These are phyloP conservation scores for Phylloporus arenicola DNA, from an alignment of 768 basidiomycete species.

Conservation along the genomic window DNA sequence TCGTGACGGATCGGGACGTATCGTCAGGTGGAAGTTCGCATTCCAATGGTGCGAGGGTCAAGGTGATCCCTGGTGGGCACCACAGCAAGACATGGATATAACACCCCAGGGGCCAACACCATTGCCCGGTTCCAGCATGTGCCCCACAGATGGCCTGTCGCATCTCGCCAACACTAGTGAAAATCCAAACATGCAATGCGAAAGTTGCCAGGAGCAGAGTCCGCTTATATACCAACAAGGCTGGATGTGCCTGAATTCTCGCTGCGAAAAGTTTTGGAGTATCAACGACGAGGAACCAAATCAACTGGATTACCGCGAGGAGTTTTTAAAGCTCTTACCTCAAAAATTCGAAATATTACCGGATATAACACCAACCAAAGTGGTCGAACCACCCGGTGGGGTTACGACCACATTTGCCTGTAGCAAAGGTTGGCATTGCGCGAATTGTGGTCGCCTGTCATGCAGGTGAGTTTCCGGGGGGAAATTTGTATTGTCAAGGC, in stretches of 20 bases:
- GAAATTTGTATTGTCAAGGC: background rate
- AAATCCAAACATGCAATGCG: constrained; percentile 31
- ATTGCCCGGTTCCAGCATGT: background rate
- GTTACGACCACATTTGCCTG: constrained; percentile 51
- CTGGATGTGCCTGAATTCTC: constrained; percentile 62
- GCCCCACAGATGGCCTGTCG: background rate
- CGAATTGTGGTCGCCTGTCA: constrained; percentile 63
- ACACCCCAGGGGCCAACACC: background rate
- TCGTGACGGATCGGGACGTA: constrained; percentile 41
- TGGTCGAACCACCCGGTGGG: constrained; percentile 23
- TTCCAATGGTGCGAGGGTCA: constrained; percentile 82
- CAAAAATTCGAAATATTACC: constrained; percentile 29
- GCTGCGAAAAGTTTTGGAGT: constrained; percentile 55
- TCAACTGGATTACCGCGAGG: constrained; percentile 42
- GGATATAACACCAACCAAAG: constrained; percentile 37
- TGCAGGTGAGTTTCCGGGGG: constrained; percentile 47
- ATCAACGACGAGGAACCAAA: constrained; percentile 26
- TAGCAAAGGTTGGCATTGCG: constrained; percentile 67
- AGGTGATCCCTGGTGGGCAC: constrained; percentile 50
- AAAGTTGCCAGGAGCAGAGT: constrained; percentile 39
- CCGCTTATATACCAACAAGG: constrained; percentile 49
- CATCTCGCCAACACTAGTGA: background rate
- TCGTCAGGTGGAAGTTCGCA: constrained; percentile 77
- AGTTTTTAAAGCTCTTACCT: constrained; percentile 41
- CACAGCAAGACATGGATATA: background rate